Conservation (phyloP, 331 rosid species). For the Erythrophleum ivorense region DNA sequence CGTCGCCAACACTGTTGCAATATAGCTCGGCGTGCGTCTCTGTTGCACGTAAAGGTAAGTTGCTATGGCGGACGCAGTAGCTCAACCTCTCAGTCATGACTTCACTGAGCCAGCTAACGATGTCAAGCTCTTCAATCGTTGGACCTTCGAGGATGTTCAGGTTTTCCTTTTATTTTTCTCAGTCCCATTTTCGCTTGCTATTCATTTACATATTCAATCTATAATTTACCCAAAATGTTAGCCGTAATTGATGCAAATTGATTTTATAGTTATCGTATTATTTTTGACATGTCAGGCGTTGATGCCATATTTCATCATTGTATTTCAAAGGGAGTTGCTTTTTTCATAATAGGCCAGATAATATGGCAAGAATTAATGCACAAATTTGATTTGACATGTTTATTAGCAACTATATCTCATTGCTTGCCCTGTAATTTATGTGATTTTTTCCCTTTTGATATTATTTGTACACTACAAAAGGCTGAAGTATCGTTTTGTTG, state of each 20-base stretch:
- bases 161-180: slow-evolving; percentile 32
- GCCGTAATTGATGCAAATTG: neutral
- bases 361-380: neutral
- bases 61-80: slow-evolving; percentile 34
- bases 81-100: slow-evolving; percentile 7
- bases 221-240: neutral
- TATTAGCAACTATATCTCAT: neutral
- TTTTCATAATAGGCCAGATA: neutral
- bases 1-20: neutral
- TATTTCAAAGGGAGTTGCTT: neutral
- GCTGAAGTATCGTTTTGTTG: neutral
- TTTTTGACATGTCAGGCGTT: neutral
- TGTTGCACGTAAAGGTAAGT: neutral
- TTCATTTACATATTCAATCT: neutral
- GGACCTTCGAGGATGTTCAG: slow-evolving; percentile 58
- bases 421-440: neutral
- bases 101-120: slow-evolving; percentile 31
- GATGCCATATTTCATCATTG: neutral
- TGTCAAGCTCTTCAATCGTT: slow-evolving; percentile 64
- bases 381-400: neutral
- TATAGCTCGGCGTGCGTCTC: neutral
- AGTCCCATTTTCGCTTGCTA: neutral
- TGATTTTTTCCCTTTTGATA: neutral
- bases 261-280: neutral
- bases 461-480: neutral